Base-by-base conservation (phyloP, 2,329 filamentous ascomycete genomes). In the Penicillium italicum region DNA sequence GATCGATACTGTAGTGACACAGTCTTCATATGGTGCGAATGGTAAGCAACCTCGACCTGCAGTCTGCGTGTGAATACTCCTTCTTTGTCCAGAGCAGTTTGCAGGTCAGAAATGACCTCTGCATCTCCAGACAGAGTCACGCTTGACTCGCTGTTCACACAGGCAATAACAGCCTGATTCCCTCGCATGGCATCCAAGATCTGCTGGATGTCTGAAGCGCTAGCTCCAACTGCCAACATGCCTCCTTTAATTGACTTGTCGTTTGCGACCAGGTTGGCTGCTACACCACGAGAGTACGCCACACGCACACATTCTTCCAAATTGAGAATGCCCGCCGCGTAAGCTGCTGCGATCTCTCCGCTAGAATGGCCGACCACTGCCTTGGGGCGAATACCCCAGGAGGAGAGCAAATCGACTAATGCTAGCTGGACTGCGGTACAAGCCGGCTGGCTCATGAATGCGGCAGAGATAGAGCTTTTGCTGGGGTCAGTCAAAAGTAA, bases 341-440 rank as follows among this genome's bases (percentile, higher is more conserved):
- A 72, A 5, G 71, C 70, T 7, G 69, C 69, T 16, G 64, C 66
- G 36, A 72, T 71, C 31, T 72, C 70, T 28, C 70, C 70, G 36
- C 63, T 67, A 1, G 67, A 70, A 45, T 72, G 70, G 1, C 70
- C 70, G 4, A 69, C 57, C 0, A 71, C 68, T 28, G 65, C 61
- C 24, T 50, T 55, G 0, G 68, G 63, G 1, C 38, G 36, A 22
- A 72, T 57, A 6, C 62, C 63, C 65, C 66, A 70, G 2, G 55
- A 61, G n/a, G 55, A 50, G 1, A 72, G 48, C 12, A 72, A 55
- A 18, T 69, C 66, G 1, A 69, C 62, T 3, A 73, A 52, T 1
- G 65, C 70, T 18, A 72, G 48, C 43, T 73, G 70, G 5, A 73
- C 45, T 4, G 68, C 69, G 3, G 69, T 69, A 26, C 65, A 68